Evolutionary conservation across 2,329 filamentous ascomycete genomes (phyloP).

Genomic region (Paracoccidioides brasiliensis): DNA sequence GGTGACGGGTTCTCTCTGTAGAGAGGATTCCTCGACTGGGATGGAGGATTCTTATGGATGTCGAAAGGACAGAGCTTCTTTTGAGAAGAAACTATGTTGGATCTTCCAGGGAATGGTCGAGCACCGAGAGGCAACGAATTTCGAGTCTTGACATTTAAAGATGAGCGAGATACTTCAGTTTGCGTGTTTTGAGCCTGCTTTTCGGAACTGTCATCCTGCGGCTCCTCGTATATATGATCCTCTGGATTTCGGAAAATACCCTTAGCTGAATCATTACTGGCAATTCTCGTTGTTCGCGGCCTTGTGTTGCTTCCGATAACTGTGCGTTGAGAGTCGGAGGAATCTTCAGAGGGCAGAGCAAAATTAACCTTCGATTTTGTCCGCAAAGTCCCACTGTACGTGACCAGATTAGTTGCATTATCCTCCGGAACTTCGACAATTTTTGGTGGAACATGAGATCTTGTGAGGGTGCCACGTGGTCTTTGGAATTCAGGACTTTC

Average conservation of each 20-base stretch:
- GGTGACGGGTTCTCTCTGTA: slow-evolving; percentile 57
- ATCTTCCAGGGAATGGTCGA: slow-evolving; percentile 32
- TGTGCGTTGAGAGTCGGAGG: slow-evolving; percentile 6
- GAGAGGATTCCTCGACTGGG: slow-evolving; percentile 65
- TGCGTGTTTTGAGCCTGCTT: slow-evolving; percentile 16
- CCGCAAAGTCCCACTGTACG: slow-evolving; percentile 16
- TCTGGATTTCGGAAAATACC: slow-evolving; percentile 46
- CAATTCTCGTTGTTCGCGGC: slow-evolving; percentile 17
- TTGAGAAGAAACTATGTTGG: slow-evolving; percentile 31
- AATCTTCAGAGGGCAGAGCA: slow-evolving; percentile 21
- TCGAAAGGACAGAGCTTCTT: slow-evolving; percentile 46
- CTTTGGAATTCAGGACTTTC: slow-evolving; percentile 6
- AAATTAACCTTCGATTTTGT: slow-evolving; percentile 31
- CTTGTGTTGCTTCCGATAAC: slow-evolving; percentile 9
- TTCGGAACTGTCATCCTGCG: slow-evolving; percentile 37
- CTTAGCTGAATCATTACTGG: slow-evolving; percentile 30
- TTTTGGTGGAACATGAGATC: neutral
- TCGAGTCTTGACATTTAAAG: slow-evolving; percentile 46
- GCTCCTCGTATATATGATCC: slow-evolving; percentile 73
- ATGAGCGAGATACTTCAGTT: slow-evolving; percentile 25
- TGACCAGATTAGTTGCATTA: slow-evolving; percentile 4
- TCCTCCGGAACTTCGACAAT: slow-evolving; percentile 2
- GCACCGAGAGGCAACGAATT: slow-evolving; percentile 45
- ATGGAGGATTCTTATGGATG: slow-evolving; percentile 72
- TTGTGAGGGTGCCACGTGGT: neutral